These are phyloP conservation scores for Fraxinus platypoda DNA, from an alignment of 305 asterid species.

Conservation along the genomic window DNA sequence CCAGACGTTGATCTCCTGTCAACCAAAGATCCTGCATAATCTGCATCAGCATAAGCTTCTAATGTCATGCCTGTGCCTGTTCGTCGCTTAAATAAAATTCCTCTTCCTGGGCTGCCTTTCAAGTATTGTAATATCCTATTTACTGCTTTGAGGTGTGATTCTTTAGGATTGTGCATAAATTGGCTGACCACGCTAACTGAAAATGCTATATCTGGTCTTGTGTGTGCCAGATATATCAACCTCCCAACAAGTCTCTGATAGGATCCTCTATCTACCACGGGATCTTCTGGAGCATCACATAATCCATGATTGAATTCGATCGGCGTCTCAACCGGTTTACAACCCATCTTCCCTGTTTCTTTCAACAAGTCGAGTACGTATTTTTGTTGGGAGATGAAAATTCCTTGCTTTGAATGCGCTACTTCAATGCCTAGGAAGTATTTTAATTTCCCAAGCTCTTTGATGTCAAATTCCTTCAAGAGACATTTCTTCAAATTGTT, in stretches of 20 bases:
- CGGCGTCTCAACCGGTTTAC: not conserved
- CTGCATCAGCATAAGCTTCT: too few relatives aligned
- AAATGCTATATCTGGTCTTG: not conserved
- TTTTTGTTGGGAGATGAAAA: not conserved
- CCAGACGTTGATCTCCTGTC: not conserved
- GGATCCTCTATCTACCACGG: too few relatives aligned
- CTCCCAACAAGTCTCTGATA: not conserved
- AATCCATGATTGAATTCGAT: not conserved
- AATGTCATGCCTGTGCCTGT: too few relatives aligned
- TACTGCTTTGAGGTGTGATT: not conserved
- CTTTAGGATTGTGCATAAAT: not conserved
- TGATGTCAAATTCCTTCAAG: not conserved
- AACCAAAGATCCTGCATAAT: too few relatives aligned
- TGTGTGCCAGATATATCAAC: not conserved
- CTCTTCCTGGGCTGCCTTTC: too few relatives aligned
- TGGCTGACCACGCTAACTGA: not conserved
- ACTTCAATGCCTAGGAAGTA: not conserved
- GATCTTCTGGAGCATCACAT: not conserved
- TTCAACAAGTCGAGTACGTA: not conserved
- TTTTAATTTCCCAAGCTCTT: not conserved
- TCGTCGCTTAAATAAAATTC: too few relatives aligned
- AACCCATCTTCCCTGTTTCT: not conserved
- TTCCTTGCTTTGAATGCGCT: not conserved
- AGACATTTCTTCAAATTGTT: not conserved
- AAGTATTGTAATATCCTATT: not conserved